Evolutionary conservation across 2,329 filamentous ascomycete genomes (phyloP).

Genomic region (Fusarium dlaminii): DNA sequence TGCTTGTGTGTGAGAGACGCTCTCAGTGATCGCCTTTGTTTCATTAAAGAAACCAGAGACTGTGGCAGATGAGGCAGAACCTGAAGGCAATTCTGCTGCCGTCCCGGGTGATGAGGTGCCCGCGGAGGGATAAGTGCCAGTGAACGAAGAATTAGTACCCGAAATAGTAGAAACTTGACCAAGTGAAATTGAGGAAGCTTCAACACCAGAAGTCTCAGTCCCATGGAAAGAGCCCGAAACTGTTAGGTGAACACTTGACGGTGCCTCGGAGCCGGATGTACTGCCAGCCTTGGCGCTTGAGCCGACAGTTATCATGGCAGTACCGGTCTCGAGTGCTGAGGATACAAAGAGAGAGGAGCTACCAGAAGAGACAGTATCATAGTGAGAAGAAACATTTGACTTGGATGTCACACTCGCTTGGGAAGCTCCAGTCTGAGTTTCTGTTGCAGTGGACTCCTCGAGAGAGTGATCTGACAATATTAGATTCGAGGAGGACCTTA

Average conservation of each 20-base stretch:
- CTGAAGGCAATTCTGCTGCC: not conserved
- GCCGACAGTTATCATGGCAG: constrained; percentile 15
- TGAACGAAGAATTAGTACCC: not conserved
- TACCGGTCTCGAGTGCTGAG: not conserved
- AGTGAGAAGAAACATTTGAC: not conserved
- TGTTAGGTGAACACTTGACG: constrained; percentile 2
- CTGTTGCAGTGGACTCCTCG: not conserved
- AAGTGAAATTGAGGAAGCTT: not conserved
- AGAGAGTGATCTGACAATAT: constrained; percentile 20
- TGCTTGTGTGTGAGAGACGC: not conserved
- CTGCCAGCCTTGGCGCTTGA: constrained; percentile 34
- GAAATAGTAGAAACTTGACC: not conserved
- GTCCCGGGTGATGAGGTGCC: not conserved
- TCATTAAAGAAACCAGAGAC: not conserved
- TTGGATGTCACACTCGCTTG: not conserved
- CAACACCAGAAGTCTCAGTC: not conserved
- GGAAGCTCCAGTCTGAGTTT: not conserved
- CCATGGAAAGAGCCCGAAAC: not conserved
- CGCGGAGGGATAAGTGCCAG: not conserved
- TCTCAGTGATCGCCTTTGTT: not conserved
- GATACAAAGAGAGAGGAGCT: constrained; percentile 3
- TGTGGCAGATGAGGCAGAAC: not conserved
- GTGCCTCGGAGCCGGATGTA: constrained; percentile 10
- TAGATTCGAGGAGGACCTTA: not conserved
- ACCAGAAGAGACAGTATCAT: not conserved